Base-by-base conservation (phyloP, 2,329 filamentous ascomycete species). In the Pseudogymnoascus sp. region DNA sequence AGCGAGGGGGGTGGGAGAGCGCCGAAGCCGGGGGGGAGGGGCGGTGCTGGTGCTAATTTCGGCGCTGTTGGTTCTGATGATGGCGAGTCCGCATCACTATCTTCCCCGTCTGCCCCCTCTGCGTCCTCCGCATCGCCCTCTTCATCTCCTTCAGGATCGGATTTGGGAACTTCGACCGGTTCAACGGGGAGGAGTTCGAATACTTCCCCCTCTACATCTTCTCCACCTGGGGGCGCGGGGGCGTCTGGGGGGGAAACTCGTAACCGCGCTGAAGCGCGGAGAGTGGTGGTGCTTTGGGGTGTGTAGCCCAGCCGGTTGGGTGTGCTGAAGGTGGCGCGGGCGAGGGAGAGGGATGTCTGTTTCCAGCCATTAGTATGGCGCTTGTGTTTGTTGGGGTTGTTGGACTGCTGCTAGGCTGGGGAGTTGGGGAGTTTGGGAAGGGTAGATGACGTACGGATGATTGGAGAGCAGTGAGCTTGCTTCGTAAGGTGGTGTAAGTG, bases 301-400 rank as follows among this genome's bases (percentile, higher is more conserved):
- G 71, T 88, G 92, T 42, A 84, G 79, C 64, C 84, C 72, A 33
- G 86, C 82, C 10, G 82, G 77, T 70, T 84, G 79, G n/a, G 83
- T 84, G 29, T 82, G 77, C 6, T 39, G 74, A 90, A 92, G 74
- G 92, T 91, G 64, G 89, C 89, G 62, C 88, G 82, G n/a, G 89
- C 87, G 40, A 92, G 45, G 29, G 45, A 52, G 45, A 27, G 45
- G 13, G 21, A 31, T 13, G 27, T 52, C 42, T 39, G 36, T 39
- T 8, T 8, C n/a, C n/a, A 8, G 36, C n/a, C n/a, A 39, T 69
- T 79, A 83, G 65, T 8, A 8, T 39, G 36, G 8, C 8, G 8
- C 36, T 8, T 8, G 36, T n/a, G n/a, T 64, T 58, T 68, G 60
- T 31, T 68, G 67, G 40, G 67, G 63, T 48, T 69, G 63, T 70